Evolutionary conservation across 1,139 yeast genomes (phyloP).

Genomic region (Suhomyces wounanorum): DNA sequence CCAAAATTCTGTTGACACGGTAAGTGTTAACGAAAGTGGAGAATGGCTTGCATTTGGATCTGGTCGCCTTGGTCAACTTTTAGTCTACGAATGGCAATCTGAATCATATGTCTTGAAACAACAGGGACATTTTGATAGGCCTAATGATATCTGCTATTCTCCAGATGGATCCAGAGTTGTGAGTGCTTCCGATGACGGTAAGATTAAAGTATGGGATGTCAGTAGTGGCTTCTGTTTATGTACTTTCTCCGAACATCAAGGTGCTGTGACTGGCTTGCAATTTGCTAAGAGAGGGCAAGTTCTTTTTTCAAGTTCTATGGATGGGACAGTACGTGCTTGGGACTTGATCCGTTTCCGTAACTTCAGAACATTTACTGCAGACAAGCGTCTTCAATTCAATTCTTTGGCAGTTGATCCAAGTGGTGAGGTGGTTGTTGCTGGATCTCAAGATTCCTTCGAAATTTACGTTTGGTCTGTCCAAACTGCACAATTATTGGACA

Average conservation of each 20-base stretch:
- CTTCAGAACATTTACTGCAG: slow-evolving; percentile 90
- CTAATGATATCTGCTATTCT: slow-evolving; percentile 81
- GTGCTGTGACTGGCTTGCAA: slow-evolving; percentile 84
- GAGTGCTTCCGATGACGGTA: slow-evolving; percentile 96
- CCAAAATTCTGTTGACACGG: slow-evolving; percentile 83
- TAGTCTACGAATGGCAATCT: slow-evolving; percentile 98
- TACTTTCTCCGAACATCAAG: slow-evolving; percentile 88
- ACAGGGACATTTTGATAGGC: slow-evolving; percentile 94
- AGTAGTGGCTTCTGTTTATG: slow-evolving; percentile 89
- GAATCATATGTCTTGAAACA: slow-evolving; percentile 94
- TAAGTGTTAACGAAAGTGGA: slow-evolving; percentile 77
- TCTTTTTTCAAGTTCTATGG: slow-evolving; percentile 84
- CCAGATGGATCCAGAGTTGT: slow-evolving; percentile 94
- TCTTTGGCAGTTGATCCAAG: slow-evolving; percentile 95
- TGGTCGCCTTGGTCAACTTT: slow-evolving; percentile 81
- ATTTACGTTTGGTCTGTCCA: slow-evolving; percentile 98
- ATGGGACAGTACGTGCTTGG: slow-evolving; percentile 98
- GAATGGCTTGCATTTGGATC: slow-evolving; percentile 99
- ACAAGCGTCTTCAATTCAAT: slow-evolving; percentile 83
- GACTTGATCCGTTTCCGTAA: slow-evolving; percentile 91
- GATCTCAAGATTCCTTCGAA: slow-evolving; percentile 86
- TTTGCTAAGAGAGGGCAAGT: slow-evolving; percentile 90
- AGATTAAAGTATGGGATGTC: slow-evolving; percentile 94
- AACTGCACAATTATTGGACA: slow-evolving; percentile 86
- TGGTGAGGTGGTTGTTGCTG: slow-evolving; percentile 96